Evolutionary conservation across 768 basidiomycete species (phyloP).

Genomic region (Phaffia tasmanica): DNA sequence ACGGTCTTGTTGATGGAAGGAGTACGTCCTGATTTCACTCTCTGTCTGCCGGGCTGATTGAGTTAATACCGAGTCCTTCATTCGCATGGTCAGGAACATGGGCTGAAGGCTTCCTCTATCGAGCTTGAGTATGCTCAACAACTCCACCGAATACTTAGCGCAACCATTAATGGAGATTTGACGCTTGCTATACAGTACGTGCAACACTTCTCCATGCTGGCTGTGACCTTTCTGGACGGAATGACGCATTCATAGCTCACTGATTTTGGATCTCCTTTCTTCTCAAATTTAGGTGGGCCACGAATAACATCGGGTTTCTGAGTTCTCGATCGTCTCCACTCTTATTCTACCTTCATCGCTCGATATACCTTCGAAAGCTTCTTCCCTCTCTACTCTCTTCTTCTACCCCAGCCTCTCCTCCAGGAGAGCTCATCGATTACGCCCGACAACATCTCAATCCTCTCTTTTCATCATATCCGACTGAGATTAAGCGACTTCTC

Average conservation of each 20-base stretch:
- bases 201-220: neutral
- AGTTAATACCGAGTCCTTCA: no score
- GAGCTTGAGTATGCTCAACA: slow-evolving; percentile 28
- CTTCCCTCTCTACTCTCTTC: slow-evolving; percentile 43
- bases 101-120: no score
- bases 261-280: slow-evolving; percentile 10
- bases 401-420: slow-evolving; percentile 47
- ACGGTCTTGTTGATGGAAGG: no score
- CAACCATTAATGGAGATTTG: slow-evolving; percentile 30
- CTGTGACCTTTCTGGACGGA: neutral
- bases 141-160: slow-evolving; percentile 30
- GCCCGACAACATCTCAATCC: slow-evolving; percentile 54
- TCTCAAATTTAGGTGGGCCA: slow-evolving; percentile 58
- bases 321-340: slow-evolving; percentile 61
- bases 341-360: slow-evolving; percentile 81
- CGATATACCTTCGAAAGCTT: slow-evolving; percentile 65
- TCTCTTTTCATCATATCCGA: slow-evolving; percentile 52
- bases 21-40: no score
- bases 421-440: slow-evolving; percentile 57
- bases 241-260: neutral
- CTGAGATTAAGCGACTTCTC: slow-evolving; percentile 60
- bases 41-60: no score
- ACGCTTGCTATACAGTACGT: slow-evolving; percentile 65
- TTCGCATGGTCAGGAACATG: no score
- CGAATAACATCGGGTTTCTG: slow-evolving; percentile 55